Evolutionary conservation across 257 asterid genomes (phyloP).

Genomic region (Prunella vulgaris): DNA sequence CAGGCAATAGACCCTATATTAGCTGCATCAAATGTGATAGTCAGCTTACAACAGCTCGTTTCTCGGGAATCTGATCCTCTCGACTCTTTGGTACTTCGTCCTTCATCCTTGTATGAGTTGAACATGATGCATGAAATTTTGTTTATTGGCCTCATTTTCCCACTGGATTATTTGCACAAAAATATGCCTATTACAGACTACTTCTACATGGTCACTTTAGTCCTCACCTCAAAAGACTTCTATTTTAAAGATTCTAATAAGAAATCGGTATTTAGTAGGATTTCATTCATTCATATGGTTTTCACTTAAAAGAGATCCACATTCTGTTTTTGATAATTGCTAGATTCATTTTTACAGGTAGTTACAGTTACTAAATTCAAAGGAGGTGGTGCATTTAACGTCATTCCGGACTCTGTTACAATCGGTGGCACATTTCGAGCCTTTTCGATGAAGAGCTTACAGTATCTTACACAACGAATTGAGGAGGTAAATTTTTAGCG

Average conservation of each 20-base stretch:
- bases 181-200: no score
- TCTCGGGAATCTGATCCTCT: slow-evolving; percentile 95
- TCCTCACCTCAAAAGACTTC: no score
- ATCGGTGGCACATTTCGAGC: slow-evolving; percentile 91
- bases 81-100: slow-evolving; percentile 62
- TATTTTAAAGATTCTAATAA: no score
- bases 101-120: not conserved
- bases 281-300: not conserved
- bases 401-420: slow-evolving; percentile 89
- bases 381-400: slow-evolving; percentile 93
- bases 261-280: no score
- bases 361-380: slow-evolving; percentile 78
- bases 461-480: slow-evolving; percentile 57
- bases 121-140: not conserved
- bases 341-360: slow-evolving; percentile 50
- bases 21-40: slow-evolving; percentile 76
- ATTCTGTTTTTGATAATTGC: not conserved
- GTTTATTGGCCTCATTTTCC: not conserved
- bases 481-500: slow-evolving; percentile 49
- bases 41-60: slow-evolving; percentile 76
- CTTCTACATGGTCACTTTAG: no score
- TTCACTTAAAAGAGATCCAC: not conserved
- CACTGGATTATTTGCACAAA: no score
- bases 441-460: slow-evolving; percentile 56
- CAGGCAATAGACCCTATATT: slow-evolving; percentile 81